These are phyloP conservation scores for Tilletia caries DNA, from an alignment of 1,284 basidiomycete genomes.

Conservation along the genomic window DNA sequence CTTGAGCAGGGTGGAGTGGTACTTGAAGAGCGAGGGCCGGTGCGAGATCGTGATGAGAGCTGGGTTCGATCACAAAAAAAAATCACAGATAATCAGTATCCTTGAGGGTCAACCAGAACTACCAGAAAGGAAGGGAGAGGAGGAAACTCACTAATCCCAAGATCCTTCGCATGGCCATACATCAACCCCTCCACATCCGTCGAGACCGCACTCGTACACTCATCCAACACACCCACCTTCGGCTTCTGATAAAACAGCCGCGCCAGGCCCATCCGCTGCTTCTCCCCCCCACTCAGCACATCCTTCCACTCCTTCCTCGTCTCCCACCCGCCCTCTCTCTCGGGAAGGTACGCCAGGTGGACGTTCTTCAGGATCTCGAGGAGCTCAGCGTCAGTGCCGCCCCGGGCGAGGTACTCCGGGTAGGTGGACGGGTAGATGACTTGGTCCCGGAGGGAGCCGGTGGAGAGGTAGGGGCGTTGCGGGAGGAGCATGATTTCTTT, in stretches of 20 bases:
- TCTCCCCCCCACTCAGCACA: conserved; percentile 78
- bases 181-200: conserved; percentile 93
- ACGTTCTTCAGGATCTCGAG: conserved; percentile 72
- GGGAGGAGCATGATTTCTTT: conserved; percentile 78
- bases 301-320: conserved; percentile 88
- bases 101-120: not conserved
- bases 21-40: conserved; percentile 61
- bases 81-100: not conserved
- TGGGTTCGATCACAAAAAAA: too few species aligned
- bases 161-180: conserved; percentile 89
- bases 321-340: conserved; percentile 71
- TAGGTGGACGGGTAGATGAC: conserved; percentile 56
- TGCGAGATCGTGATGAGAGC: conserved; percentile 74
- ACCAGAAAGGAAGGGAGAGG: not conserved
- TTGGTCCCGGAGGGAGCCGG: conserved; percentile 83
- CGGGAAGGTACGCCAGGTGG: conserved; percentile 79
- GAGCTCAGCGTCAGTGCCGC: conserved; percentile 68
- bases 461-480: conserved; percentile 84
- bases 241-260: conserved; percentile 80
- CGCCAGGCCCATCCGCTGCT: conserved; percentile 63
- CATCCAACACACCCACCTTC: conserved; percentile 61
- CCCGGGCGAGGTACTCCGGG: conserved; percentile 49
- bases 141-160: conserved; percentile 67
- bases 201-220: conserved; percentile 93
- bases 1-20: conserved; percentile 76